Evolutionary conservation across 139 green algal species (phyloP), one percentile per base, ranked within the genome.

Genomic region (Micromonas pusilla): DNA sequence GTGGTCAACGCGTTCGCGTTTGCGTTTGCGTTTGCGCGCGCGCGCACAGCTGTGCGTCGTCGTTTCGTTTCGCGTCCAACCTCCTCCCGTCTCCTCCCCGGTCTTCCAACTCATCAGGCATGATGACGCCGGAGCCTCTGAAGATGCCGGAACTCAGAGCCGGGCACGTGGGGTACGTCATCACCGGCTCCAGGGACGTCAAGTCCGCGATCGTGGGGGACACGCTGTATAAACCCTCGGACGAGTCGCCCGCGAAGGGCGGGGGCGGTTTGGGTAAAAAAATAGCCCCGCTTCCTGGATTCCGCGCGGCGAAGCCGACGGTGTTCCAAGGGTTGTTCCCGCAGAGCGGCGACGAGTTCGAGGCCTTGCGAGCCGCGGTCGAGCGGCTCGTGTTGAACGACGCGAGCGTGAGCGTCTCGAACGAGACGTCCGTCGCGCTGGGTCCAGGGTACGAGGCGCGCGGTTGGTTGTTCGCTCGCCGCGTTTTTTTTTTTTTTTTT

Each of bases 321-420:
- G 91, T 97, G 38, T 98, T 94, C 89, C 91, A 92, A 54, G 91
- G 79, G 4, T 30, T 89, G 30, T 87, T 86, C 36, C 85, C 82
- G 0, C 33, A 34, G 13, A 54, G 37, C 45, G 64, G 37, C 26
- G 84, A 80, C 6, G 83, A 88, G 26, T 87, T 80, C 65, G 83
- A 88, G 31, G 72, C 25, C 3, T 74, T 88, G 5, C 25, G 52
- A 0, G 68, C 25, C 13, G 83, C 84, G 0, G 77, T 88, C 0
- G 73, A 80, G 28, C 65, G 70, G 52, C 88, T 98, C 2, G 92
- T 86, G 0, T 88, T 97, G 0, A 98, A 96, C 80, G 94, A 98
- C 67, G 86, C 94, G 6, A 92, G 84, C 65, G 89, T 96, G 0
- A 78, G 74, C 1, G 87, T 96, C 1, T 71, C 80, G 26, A 88